phyloP scores from a whole-genome alignment of 2,329 filamentous ascomycete genomes.

The Rutstroemia sp. region DNA sequence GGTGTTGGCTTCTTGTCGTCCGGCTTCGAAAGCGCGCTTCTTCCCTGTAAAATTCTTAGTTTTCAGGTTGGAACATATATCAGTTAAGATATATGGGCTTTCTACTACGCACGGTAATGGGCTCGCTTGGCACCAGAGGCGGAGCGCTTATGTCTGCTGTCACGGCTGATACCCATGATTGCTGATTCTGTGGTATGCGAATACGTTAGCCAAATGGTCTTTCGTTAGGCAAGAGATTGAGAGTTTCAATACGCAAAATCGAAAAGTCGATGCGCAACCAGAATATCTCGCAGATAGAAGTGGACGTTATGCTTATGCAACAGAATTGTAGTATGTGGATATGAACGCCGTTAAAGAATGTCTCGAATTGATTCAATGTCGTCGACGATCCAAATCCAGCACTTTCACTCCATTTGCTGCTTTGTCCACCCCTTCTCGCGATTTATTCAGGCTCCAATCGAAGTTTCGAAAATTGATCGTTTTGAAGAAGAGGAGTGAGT shows the following conservation, averaged over 20 bases:
- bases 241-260: background rate
- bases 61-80: constrained; percentile 67
- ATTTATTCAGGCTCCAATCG: background rate
- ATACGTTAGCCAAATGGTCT: constrained; percentile 22
- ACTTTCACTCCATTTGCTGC: background rate
- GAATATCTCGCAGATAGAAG: background rate
- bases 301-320: background rate
- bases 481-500: background rate
- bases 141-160: constrained; percentile 99
- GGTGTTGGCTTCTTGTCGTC: constrained; percentile 98
- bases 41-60: constrained; percentile 60
- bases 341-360: background rate
- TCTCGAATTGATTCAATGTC: background rate
- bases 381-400: background rate
- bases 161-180: constrained; percentile 99
- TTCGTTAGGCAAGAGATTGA: background rate
- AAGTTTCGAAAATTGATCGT: background rate
- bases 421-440: background rate
- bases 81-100: constrained; percentile 54
- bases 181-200: constrained; percentile 50
- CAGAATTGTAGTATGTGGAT: background rate
- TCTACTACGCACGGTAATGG: constrained; percentile 75
- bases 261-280: constrained; percentile 2
- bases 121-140: constrained; percentile 97
- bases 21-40: constrained; percentile 99